phyloP scores from a whole-genome alignment of 441 rosid genomes.

The Flueggea neowawraea region DNA sequence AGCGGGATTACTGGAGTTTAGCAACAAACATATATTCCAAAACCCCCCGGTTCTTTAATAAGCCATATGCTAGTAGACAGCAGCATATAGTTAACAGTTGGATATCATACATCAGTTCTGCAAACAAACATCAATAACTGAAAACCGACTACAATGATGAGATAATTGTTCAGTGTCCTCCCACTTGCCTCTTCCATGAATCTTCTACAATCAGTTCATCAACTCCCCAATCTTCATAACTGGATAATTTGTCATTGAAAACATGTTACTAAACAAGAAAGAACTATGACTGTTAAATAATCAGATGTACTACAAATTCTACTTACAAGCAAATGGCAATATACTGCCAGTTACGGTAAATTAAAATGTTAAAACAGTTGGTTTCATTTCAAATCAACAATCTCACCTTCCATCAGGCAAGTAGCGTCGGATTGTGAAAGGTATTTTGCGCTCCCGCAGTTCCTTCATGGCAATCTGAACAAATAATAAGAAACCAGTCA shows the following conservation, averaged over 20 bases:
- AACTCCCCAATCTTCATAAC: constrained; percentile 93
- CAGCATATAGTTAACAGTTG: too few relatives aligned
- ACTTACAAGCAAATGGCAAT: too few relatives aligned
- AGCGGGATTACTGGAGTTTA: too few relatives aligned
- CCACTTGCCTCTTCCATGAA: constrained; percentile 95
- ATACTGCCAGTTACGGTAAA: background rate
- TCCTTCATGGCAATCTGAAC: constrained; percentile 89
- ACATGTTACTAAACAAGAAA: background rate
- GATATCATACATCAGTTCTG: background rate
- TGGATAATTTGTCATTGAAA: constrained; percentile 12
- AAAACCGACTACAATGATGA: too few relatives aligned
- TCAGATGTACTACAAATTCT: background rate
- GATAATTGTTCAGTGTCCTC: constrained; percentile 48
- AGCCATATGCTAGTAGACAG: too few relatives aligned
- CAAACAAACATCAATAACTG: background rate
- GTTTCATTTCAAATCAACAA: background rate
- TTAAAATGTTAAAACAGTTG: background rate
- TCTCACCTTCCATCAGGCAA: constrained; percentile 85
- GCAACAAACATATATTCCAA: too few relatives aligned
- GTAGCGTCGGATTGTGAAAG: constrained; percentile 84
- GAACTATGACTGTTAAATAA: background rate
- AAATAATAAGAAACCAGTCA: background rate
- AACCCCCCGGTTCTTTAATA: too few relatives aligned
- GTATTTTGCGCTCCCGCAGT: constrained; percentile 76
- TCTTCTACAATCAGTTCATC: constrained; percentile 91